Conservation (phyloP, 2,329 filamentous ascomycete genomes). For the Fragosphaeria purpurea region DNA sequence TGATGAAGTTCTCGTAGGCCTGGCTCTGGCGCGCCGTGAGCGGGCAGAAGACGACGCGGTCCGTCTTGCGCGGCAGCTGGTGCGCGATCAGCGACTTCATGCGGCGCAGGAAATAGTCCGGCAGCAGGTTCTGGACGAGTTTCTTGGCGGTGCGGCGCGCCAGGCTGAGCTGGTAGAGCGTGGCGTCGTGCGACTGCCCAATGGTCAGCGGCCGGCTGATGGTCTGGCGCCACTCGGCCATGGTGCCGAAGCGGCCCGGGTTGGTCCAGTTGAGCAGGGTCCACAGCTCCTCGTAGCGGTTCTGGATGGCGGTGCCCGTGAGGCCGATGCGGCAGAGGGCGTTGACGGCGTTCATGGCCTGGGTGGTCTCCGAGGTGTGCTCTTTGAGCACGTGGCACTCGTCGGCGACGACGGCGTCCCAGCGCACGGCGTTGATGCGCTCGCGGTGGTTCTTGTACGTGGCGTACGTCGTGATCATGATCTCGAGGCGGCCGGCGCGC, state of each 20-base stretch:
- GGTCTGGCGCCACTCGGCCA: conserved; percentile 65
- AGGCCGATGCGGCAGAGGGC: conserved; percentile 85
- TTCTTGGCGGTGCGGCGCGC: conserved; percentile 75
- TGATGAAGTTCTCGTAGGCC: conserved; percentile 76
- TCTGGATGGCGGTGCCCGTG: conserved; percentile 94
- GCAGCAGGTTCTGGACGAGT: conserved; percentile 77
- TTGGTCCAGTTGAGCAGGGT: conserved; percentile 94
- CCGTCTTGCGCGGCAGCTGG: conserved; percentile 88
- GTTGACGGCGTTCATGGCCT: conserved; percentile 84
- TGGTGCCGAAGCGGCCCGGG: conserved; percentile 57
- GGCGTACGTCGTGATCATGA: conserved; percentile 88
- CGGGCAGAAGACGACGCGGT: conserved; percentile 90
- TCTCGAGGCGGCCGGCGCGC: conserved; percentile 65
- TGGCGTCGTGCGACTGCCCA: conserved; percentile 90
- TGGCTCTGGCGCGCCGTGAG: conserved; percentile 70
- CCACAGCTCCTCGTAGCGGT: conserved; percentile 96
- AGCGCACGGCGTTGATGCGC: conserved; percentile 70
- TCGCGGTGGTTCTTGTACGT: conserved; percentile 75
- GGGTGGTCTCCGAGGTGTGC: conserved; percentile 62
- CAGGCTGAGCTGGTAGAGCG: conserved; percentile 66
- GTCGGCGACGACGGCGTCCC: conserved; percentile 91
- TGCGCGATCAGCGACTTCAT: conserved; percentile 90
- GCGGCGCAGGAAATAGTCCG: conserved; percentile 79
- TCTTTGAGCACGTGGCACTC: conserved; percentile 91
- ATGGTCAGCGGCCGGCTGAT: conserved; percentile 73